phyloP scores from a whole-genome alignment of 495 filamentous ascomycete genomes.

The Podospora fimiseda region DNA sequence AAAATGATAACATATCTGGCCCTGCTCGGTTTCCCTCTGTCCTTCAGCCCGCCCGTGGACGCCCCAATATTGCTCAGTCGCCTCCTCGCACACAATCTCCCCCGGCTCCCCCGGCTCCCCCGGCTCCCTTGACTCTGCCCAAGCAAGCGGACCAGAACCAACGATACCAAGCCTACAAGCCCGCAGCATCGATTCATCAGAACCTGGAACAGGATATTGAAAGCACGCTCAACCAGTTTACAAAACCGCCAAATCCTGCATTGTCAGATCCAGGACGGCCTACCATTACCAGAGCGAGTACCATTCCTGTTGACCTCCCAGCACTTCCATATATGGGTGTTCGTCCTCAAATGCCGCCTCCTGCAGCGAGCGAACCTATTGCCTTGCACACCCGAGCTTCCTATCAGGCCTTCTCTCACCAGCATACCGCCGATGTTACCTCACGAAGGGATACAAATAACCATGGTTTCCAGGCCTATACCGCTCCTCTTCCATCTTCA shows the following conservation, averaged over 20 bases:
- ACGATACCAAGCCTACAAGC: slow-evolving; percentile 15
- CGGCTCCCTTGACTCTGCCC: slow-evolving; percentile 13
- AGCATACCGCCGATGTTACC: neutral
- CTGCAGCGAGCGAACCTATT: slow-evolving; percentile 6
- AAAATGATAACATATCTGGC: neutral
- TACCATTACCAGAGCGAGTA: slow-evolving; percentile 19
- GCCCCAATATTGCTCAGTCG: slow-evolving; percentile 10
- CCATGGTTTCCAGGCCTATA: neutral
- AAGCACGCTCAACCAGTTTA: slow-evolving; percentile 14
- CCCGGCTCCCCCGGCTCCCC: slow-evolving; percentile 11
- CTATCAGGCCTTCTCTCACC: slow-evolving; percentile 1
- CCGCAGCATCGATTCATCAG: slow-evolving; percentile 1
- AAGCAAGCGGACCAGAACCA: slow-evolving; percentile 6
- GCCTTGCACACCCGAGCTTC: slow-evolving; percentile 1
- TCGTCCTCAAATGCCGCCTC: slow-evolving; percentile 8
- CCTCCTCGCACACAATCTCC: slow-evolving; percentile 10
- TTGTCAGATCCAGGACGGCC: neutral
- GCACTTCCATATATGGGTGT: slow-evolving; percentile 23
- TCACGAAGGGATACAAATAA: neutral
- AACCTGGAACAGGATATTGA: slow-evolving; percentile 14
- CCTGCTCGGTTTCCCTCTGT: slow-evolving; percentile 26
- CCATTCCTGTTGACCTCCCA: slow-evolving; percentile 25
- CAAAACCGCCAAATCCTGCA: neutral
- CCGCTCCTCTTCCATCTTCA: slow-evolving; percentile 8
- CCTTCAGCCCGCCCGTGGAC: slow-evolving; percentile 32